phyloP scores from a whole-genome alignment of 2,329 filamentous ascomycete species.

The Botrytis byssoidea region DNA sequence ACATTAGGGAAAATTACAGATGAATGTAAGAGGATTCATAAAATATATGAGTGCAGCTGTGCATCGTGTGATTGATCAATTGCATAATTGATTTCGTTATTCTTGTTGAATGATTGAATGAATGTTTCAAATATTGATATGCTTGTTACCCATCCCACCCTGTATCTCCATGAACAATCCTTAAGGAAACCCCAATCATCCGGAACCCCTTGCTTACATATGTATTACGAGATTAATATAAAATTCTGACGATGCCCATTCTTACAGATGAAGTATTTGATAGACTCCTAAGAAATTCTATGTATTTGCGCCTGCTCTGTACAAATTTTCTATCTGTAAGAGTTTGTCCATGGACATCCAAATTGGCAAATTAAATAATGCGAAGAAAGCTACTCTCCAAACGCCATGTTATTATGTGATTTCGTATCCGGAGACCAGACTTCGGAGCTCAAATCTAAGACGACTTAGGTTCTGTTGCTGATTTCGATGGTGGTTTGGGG shows the following conservation, averaged over 20 bases:
- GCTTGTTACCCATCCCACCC: neutral
- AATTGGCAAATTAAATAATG: neutral
- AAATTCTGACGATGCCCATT: neutral
- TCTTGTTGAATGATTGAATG: neutral
- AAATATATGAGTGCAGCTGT: neutral
- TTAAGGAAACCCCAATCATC: neutral
- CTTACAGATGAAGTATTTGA: neutral
- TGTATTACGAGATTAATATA: neutral
- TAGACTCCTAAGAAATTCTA: neutral
- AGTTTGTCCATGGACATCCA: neutral
- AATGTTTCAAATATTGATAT: neutral
- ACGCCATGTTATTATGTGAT: neutral
- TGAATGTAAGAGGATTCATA: neutral
- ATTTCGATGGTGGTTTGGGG: neutral
- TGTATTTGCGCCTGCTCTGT: neutral
- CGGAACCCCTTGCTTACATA: neutral
- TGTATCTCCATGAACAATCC: neutral
- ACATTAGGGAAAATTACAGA: neutral
- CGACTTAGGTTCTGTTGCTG: neutral
- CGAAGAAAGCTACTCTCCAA: neutral
- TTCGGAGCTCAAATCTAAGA: neutral
- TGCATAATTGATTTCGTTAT: neutral
- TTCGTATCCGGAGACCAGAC: neutral
- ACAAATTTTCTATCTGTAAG: neutral
- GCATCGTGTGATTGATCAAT: neutral